Conservation (phyloP, 73 alveolate genomes). For the Durusdinium trenchii region DNA sequence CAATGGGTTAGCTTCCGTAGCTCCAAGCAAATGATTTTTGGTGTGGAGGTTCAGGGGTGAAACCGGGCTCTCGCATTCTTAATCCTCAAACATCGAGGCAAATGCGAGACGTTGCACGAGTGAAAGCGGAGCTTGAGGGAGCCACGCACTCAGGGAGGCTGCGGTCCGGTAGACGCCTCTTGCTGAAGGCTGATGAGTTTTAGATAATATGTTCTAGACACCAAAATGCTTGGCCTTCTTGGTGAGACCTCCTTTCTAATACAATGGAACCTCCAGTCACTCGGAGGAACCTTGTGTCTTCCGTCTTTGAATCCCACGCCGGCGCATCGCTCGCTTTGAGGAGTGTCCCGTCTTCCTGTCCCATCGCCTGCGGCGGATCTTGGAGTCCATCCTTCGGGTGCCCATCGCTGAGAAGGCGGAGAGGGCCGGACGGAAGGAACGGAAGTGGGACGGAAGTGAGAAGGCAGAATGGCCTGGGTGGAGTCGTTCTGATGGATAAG, state of each 20-base stretch:
- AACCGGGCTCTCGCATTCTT: neutral
- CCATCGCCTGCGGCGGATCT: slow-evolving; percentile 69
- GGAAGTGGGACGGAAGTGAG: too few species aligned
- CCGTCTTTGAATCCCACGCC: too few species aligned
- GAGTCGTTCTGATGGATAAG: neutral
- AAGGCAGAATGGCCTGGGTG: neutral
- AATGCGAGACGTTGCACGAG: slow-evolving; percentile 10
- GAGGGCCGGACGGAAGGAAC: too few species aligned
- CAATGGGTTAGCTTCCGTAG: too few species aligned
- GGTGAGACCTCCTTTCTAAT: too few species aligned
- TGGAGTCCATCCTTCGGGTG: slow-evolving; percentile 54
- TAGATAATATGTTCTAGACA: too few species aligned
- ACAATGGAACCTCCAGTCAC: too few species aligned
- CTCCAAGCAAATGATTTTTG: too few species aligned
- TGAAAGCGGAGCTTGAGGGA: slow-evolving; percentile 56
- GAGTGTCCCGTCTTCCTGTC: slow-evolving; percentile 82
- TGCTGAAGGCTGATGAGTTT: too few species aligned
- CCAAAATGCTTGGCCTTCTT: too few species aligned
- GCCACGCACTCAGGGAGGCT: neutral
- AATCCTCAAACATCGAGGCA: slow-evolving; percentile 23
- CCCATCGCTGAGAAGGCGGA: slow-evolving; percentile 63
- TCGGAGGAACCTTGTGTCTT: too few species aligned
- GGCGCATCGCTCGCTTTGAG: neutral
- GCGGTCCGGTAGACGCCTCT: too few species aligned
- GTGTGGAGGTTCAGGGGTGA: neutral